These are phyloP conservation scores for Pythium myriotylum DNA, from an alignment of 352 stramenopile genomes.

Conservation along the genomic window DNA sequence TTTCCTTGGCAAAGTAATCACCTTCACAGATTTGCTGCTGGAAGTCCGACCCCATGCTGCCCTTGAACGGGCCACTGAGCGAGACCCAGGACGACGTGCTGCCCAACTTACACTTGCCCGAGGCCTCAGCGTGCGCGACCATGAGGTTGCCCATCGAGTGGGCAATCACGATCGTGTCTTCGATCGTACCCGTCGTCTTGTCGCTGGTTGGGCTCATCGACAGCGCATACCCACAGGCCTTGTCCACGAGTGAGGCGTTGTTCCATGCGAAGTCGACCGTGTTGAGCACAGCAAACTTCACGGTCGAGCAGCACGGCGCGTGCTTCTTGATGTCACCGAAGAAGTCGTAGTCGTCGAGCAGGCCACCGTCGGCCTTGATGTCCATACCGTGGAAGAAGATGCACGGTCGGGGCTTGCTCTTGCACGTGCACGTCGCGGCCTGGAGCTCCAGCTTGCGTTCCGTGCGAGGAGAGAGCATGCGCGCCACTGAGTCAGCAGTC, in stretches of 20 bases:
- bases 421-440: conserved; percentile 35
- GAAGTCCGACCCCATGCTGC: conserved; percentile 55
- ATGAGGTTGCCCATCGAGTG: conserved; percentile 74
- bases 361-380: conserved; percentile 31
- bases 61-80: conserved; percentile 43
- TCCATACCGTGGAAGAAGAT: conserved; percentile 64
- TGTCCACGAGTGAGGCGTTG: conserved; percentile 24
- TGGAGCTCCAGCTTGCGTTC: conserved; percentile 30
- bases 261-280: conserved; percentile 47
- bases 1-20: conserved; percentile 15
- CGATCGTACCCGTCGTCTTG: conserved; percentile 37
- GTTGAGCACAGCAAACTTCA: conserved; percentile 54
- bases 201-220: conserved; percentile 46
- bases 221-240: conserved; percentile 25
- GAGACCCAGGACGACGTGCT: conserved; percentile 38
- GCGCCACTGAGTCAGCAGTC: not conserved
- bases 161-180: conserved; percentile 61
- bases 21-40: conserved; percentile 40
- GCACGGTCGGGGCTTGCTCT: conserved; percentile 39
- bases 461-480: conserved; percentile 25
- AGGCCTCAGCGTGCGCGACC: conserved; percentile 46
- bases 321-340: conserved; percentile 51
- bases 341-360: conserved; percentile 42
- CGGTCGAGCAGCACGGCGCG: conserved; percentile 61
- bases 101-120: conserved; percentile 42